phyloP scores from a whole-genome alignment of 805 yeast genomes.

The Blastobotrys parvus region DNA sequence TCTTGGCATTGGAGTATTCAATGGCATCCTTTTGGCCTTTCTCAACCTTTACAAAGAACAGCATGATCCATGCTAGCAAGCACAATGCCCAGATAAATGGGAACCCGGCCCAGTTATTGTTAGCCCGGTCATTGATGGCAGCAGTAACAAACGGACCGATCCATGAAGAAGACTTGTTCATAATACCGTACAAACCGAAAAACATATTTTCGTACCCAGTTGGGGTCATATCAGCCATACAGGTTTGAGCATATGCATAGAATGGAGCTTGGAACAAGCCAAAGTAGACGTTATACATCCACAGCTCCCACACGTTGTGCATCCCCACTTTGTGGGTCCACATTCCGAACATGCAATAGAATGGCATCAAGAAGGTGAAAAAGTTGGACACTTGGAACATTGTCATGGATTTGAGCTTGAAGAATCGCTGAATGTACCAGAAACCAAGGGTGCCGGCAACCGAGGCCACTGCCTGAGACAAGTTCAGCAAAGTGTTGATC shows the following conservation, averaged over 20 bases:
- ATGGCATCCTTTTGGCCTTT: too few species aligned
- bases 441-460: constrained; percentile 8
- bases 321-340: constrained; percentile 12
- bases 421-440: constrained; percentile 13
- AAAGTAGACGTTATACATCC: constrained; percentile 13
- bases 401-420: constrained; percentile 10
- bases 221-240: constrained; percentile 12
- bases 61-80: too few species aligned
- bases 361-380: constrained; percentile 11
- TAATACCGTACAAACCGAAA: constrained; percentile 13
- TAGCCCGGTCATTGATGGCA: constrained; percentile 8
- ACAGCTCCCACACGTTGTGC: constrained; percentile 14
- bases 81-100: constrained; percentile 12
- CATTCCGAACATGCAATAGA: constrained; percentile 13
- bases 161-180: constrained; percentile 14
- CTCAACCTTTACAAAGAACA: too few species aligned
- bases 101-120: constrained; percentile 12
- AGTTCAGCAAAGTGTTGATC: constrained; percentile 9
- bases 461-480: constrained; percentile 9
- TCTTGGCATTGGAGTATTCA: too few species aligned
- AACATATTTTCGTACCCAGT: constrained; percentile 12
- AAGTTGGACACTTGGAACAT: constrained; percentile 12
- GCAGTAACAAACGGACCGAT: constrained; percentile 14
- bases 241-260: constrained; percentile 12
- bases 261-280: constrained; percentile 12